phyloP scores from a whole-genome alignment of 768 basidiomycete species.

The Suillus cothurnatus region DNA sequence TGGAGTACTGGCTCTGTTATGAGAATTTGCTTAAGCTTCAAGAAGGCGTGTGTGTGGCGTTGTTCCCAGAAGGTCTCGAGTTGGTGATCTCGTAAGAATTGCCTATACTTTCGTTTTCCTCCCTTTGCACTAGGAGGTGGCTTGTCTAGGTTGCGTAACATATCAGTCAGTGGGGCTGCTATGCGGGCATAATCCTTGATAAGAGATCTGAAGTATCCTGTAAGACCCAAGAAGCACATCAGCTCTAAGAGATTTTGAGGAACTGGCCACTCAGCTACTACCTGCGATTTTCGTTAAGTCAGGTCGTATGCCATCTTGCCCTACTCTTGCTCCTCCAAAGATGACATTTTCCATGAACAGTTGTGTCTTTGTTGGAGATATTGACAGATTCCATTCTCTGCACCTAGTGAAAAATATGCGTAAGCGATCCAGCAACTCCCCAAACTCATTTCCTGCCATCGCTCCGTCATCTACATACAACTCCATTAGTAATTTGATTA shows the following conservation, averaged over 20 bases:
- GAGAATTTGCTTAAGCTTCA: too few species aligned
- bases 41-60: too few species aligned
- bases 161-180: too few species aligned
- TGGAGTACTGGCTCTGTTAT: too few species aligned
- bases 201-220: background rate
- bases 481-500: conserved; percentile 27
- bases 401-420: conserved; percentile 21
- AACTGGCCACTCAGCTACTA: conserved; percentile 8
- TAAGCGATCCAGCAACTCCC: conserved; percentile 28
- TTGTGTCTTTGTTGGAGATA: conserved; percentile 39
- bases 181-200: too few species aligned
- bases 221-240: conserved; percentile 2
- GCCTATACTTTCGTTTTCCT: too few species aligned
- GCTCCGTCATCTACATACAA: conserved; percentile 44
- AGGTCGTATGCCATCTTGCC: conserved; percentile 5
- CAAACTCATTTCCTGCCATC: conserved; percentile 34
- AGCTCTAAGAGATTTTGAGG: background rate
- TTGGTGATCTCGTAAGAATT: too few species aligned
- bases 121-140: too few species aligned
- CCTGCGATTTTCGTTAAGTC: conserved; percentile 12
- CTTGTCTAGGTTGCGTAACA: too few species aligned
- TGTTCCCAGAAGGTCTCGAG: too few species aligned
- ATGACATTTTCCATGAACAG: conserved; percentile 26
- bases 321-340: conserved; percentile 10
- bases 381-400: conserved; percentile 9